Conservation (phyloP, 2,329 filamentous ascomycete species). For the Penicillium digitatum region DNA sequence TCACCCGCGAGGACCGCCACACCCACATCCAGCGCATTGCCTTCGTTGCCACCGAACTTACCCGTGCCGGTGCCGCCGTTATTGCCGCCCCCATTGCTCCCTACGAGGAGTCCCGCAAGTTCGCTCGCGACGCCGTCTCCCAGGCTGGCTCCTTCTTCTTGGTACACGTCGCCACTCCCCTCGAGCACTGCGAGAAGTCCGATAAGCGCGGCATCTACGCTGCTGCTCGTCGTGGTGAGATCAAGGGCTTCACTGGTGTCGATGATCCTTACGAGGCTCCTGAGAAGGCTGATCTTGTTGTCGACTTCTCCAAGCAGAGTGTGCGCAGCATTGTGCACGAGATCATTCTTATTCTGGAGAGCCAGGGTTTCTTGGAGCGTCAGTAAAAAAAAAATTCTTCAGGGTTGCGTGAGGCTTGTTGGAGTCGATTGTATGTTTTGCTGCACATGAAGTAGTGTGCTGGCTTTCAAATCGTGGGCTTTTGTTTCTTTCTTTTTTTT, state of each 20-base stretch:
- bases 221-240: constrained; percentile 78
- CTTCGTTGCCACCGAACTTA: constrained; percentile 93
- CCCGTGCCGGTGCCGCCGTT: constrained; percentile 85
- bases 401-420: constrained; percentile 12
- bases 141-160: constrained; percentile 94
- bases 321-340: constrained; percentile 94
- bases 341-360: constrained; percentile 90
- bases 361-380: constrained; percentile 77
- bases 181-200: constrained; percentile 91
- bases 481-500: constrained; percentile 16
- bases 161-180: constrained; percentile 85
- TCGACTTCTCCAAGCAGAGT: constrained; percentile 79
- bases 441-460: constrained; percentile 19
- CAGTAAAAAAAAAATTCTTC: constrained; percentile 22
- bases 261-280: constrained; percentile 95
- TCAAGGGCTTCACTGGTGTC: constrained; percentile 97
- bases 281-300: constrained; percentile 73
- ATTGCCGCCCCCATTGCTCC: constrained; percentile 96
- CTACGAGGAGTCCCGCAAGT: constrained; percentile 71
- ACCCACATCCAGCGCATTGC: constrained; percentile 94
- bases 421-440: constrained; percentile 16
- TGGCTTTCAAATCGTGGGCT: constrained; percentile 18
- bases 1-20: constrained; percentile 86
- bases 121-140: constrained; percentile 72
- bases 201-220: constrained; percentile 89